Conservation (phyloP, 2,329 filamentous ascomycete genomes). For the Pezicula rhizophila region DNA sequence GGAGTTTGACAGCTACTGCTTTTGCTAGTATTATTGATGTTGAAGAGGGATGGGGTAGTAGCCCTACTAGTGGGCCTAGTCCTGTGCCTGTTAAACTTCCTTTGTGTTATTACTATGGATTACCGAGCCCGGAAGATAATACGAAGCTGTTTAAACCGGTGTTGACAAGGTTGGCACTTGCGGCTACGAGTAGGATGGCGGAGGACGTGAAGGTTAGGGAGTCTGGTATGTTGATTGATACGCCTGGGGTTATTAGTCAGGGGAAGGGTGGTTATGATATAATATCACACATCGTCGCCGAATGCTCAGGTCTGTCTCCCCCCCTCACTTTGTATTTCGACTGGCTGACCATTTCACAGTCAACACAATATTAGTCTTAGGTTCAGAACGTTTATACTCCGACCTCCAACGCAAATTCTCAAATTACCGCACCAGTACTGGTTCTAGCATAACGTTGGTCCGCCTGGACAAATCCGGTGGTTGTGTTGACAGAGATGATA, state of each 20-base stretch:
- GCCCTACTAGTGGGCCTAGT: slow-evolving; percentile 85
- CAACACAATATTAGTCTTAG: slow-evolving; percentile 76
- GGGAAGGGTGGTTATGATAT: slow-evolving; percentile 67
- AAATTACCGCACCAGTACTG: slow-evolving; percentile 45
- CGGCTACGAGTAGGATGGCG: slow-evolving; percentile 69
- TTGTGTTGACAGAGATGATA: slow-evolving; percentile 68
- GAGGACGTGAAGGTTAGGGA: slow-evolving; percentile 67
- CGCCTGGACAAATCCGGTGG: slow-evolving; percentile 81
- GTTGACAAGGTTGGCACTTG: slow-evolving; percentile 69
- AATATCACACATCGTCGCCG: slow-evolving; percentile 71
- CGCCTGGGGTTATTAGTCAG: slow-evolving; percentile 61
- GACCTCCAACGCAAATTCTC: slow-evolving; percentile 68
- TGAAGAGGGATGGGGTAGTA: slow-evolving; percentile 82
- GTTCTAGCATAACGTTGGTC: slow-evolving; percentile 69
- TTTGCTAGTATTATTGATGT: slow-evolving; percentile 85
- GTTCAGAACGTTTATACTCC: slow-evolving; percentile 68
- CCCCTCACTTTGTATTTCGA: not conserved
- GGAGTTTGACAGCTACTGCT: slow-evolving; percentile 78
- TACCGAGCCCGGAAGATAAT: slow-evolving; percentile 66
- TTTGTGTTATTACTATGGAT: slow-evolving; percentile 82
- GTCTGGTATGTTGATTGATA: slow-evolving; percentile 82
- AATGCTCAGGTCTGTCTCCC: slow-evolving; percentile 50
- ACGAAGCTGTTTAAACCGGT: slow-evolving; percentile 67
- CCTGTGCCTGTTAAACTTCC: slow-evolving; percentile 86
- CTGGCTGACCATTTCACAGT: slow-evolving; percentile 36